These are phyloP conservation scores for Fusarium tupiense DNA, from an alignment of 2,329 filamentous ascomycete genomes.

Conservation along the genomic window DNA sequence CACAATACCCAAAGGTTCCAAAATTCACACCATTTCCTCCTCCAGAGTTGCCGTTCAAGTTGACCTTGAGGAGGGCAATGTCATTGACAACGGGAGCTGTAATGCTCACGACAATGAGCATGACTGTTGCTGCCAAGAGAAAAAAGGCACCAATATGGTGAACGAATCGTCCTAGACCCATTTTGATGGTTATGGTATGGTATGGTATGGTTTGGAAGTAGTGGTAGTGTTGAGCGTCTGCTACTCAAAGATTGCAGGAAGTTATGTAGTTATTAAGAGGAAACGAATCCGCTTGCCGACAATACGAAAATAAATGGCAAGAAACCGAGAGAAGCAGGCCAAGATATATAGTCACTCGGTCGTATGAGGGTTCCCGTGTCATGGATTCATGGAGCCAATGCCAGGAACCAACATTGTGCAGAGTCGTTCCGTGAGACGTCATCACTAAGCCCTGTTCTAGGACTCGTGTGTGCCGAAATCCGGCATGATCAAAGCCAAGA, in stretches of 20 bases:
- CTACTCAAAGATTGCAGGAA: neutral
- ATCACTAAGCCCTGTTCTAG: constrained; percentile 35
- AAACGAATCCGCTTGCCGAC: neutral
- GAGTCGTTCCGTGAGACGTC: constrained; percentile 39
- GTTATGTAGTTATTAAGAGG: neutral
- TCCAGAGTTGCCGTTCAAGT: constrained; percentile 51
- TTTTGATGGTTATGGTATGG: constrained; percentile 42
- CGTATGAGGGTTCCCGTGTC: constrained; percentile 1
- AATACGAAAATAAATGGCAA: constrained; percentile 7
- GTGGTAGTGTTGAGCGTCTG: neutral
- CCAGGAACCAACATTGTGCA: constrained; percentile 27
- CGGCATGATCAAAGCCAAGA: constrained; percentile 28
- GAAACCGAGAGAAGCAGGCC: constrained; percentile 8
- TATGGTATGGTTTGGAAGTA: neutral
- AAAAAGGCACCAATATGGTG: constrained; percentile 68
- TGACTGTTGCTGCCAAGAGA: constrained; percentile 63
- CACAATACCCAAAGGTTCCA: constrained; percentile 70
- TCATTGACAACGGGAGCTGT: constrained; percentile 67
- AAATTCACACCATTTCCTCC: constrained; percentile 59
- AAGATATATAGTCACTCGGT: constrained; percentile 21
- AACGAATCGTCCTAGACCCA: constrained; percentile 61
- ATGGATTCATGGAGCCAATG: constrained; percentile 2
- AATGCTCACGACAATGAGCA: constrained; percentile 68
- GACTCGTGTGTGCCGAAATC: constrained; percentile 20
- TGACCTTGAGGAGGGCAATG: constrained; percentile 63